Percentiles rank a stretch among this genome's conserved stretches.
Evolutionary conservation across 163 green algal species (phyloP).

Genomic region (Trebouxia gelatinosa): DNA sequence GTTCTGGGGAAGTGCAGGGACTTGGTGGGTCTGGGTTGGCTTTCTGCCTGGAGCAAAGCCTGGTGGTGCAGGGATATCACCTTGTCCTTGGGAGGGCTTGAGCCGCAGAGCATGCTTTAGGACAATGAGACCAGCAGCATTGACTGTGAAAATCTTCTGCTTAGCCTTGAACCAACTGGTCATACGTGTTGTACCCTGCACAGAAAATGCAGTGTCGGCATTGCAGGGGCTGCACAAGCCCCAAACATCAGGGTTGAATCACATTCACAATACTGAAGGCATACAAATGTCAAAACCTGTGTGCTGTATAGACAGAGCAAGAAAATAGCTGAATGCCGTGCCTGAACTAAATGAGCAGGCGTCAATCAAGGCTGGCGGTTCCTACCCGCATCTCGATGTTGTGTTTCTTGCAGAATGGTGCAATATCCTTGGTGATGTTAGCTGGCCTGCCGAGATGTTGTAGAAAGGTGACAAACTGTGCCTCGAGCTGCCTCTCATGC

Average conservation of each 20-base stretch:
- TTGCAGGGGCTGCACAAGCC: no score
- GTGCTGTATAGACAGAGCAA: not conserved
- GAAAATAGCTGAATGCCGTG: not conserved
- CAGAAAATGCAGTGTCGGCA: no score
- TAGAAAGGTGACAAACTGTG: slow-evolving; percentile 16
- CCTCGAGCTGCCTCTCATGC: slow-evolving; percentile 6
- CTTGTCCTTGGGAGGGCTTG: not conserved
- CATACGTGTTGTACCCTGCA: not conserved
- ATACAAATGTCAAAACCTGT: not conserved
- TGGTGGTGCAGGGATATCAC: not conserved
- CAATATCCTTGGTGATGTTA: slow-evolving; percentile 12
- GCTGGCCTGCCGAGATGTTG: slow-evolving; percentile 8
- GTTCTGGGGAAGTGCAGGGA: no score
- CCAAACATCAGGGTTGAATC: not conserved
- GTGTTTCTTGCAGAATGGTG: slow-evolving; percentile 15
- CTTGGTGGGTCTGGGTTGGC: slow-evolving; percentile 1
- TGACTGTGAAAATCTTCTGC: slow-evolving; percentile 9
- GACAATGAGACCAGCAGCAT: not conserved
- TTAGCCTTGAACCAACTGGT: slow-evolving; percentile 9
- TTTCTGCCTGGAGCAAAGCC: not conserved
- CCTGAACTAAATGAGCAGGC: not conserved
- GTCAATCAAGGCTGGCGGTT: no score
- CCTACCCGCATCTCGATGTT: slow-evolving; percentile 22
- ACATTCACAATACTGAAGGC: not conserved
- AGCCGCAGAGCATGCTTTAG: not conserved